Conservation (phyloP, 768 basidiomycete genomes). For the Termitomyces sp. region DNA sequence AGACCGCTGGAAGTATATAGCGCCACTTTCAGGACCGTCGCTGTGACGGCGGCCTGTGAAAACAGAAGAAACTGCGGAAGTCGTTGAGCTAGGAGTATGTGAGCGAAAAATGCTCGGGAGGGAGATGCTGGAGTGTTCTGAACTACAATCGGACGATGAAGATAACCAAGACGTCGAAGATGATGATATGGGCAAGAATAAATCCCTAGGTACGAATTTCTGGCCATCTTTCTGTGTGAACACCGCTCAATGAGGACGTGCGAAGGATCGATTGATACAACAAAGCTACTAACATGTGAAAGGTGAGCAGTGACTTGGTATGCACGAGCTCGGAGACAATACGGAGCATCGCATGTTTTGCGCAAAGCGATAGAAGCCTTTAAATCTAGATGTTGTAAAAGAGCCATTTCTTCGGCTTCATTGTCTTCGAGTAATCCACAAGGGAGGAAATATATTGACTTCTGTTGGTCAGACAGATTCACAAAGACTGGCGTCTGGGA, state of each 20-base stretch:
- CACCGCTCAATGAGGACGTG: not conserved
- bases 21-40: not conserved
- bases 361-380: not conserved
- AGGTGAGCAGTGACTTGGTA: not conserved
- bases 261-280: not conserved
- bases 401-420: not conserved
- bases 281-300: not conserved
- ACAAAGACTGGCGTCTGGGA: not conserved
- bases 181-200: not conserved
- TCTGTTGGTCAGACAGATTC: not conserved
- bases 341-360: constrained; percentile 1
- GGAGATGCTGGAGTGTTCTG: not conserved
- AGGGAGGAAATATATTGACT: constrained; percentile 3
- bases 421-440: constrained; percentile 1
- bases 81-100: not conserved
- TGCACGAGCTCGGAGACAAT: constrained; percentile 4
- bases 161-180: not conserved
- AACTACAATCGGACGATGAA: not conserved
- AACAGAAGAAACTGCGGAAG: not conserved
- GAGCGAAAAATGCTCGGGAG: not conserved
- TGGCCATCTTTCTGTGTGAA: not conserved
- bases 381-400: not conserved
- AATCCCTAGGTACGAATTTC: not conserved
- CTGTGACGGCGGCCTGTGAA: not conserved
- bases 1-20: constrained; percentile 4